Base-by-base conservation (phyloP, 2,329 filamentous ascomycete species). In the Cordyceps fumosorosea region DNA sequence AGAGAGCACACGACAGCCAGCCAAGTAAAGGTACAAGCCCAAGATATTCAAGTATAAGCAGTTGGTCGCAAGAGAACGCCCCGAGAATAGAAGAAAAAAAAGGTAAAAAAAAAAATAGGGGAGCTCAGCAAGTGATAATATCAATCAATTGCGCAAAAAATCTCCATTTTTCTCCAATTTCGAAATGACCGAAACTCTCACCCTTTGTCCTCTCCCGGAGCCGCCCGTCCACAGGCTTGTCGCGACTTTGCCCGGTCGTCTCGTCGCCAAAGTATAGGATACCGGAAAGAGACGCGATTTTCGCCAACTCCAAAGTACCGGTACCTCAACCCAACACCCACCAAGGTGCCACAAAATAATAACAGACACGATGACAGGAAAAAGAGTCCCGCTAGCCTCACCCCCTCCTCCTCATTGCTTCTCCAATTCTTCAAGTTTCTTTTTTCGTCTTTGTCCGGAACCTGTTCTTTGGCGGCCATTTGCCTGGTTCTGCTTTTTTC, bases 231-330 rank as follows among this genome's bases (percentile, higher is more conserved):
- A 22, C 5, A 45, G 12, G 24, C 18, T 26, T 26, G 57, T 60
- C 50, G 57, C 57, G 57, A 60, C 24, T 60, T 60, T 60, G 48
- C 57, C 57, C 57, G 57, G 40, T 37, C 51, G 7, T 14, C 10
- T 37, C 11, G 16, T 22, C 11, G 20, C 22, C 45, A 18, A 22
- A 26, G 45, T 48, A 48, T 20, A 26, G 8, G 22, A 16, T 48
- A 48, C 45, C 11, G 10, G 14, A 26, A 14, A 6, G 3, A 42
- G 52, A 48, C 47, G 22, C 37, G 5, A 7, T 53, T 40, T 8
- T 16, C 3, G 10, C 32, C 29, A 8, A 3, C 32, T 8, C 10
- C 18, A n/a, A n/a, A 29, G 55, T 57, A 57, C 44, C n/a, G 18
- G 26, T 48, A 57, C 55, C 26, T 42, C 22, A 10, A 16, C 55